A percentile compares a stretch with the other conserved stretches of the same genome.
Evolutionary conservation across 768 basidiomycete species (phyloP).

Genomic region (Cystofilobasidium ferigula): DNA sequence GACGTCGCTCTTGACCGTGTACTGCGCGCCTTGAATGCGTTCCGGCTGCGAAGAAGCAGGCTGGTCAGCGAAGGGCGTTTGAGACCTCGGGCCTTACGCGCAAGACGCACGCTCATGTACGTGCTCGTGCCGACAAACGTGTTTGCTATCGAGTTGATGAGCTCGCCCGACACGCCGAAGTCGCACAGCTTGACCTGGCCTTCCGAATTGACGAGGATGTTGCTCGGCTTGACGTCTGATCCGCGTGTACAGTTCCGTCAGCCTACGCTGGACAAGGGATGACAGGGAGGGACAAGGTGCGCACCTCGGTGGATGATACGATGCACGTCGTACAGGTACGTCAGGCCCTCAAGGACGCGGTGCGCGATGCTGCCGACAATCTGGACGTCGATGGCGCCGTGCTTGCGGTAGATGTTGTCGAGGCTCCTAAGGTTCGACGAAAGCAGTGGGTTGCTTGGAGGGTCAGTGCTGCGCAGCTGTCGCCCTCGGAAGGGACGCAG

Average conservation of each 20-base stretch:
- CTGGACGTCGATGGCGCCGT: constrained; percentile 83
- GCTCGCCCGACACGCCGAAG: constrained; percentile 95
- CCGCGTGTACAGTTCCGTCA: not conserved
- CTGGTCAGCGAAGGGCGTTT: not conserved
- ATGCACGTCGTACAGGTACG: constrained; percentile 91
- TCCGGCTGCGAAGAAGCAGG: constrained; percentile 58
- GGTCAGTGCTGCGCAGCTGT: not conserved
- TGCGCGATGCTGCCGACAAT: constrained; percentile 89
- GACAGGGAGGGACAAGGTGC: constrained; percentile 32
- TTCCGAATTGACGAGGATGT: constrained; percentile 84
- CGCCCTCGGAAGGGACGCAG: constrained; percentile 30
- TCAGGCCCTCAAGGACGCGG: constrained; percentile 85
- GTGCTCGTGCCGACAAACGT: constrained; percentile 98
- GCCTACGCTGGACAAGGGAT: not conserved
- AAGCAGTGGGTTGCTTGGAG: not conserved
- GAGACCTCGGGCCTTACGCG: not conserved
- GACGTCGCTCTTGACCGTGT: constrained; percentile 97
- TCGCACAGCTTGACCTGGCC: constrained; percentile 99
- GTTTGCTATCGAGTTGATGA: constrained; percentile 97
- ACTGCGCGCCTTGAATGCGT: constrained; percentile 95
- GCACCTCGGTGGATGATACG: constrained; percentile 96
- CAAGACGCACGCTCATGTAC: constrained; percentile 80
- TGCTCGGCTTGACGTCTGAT: constrained; percentile 95
- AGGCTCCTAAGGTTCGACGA: constrained; percentile 47
- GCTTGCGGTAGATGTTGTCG: constrained; percentile 91